phyloP scores from a whole-genome alignment of 1,284 basidiomycete genomes.

The Filobasidium uniguttulatum region DNA sequence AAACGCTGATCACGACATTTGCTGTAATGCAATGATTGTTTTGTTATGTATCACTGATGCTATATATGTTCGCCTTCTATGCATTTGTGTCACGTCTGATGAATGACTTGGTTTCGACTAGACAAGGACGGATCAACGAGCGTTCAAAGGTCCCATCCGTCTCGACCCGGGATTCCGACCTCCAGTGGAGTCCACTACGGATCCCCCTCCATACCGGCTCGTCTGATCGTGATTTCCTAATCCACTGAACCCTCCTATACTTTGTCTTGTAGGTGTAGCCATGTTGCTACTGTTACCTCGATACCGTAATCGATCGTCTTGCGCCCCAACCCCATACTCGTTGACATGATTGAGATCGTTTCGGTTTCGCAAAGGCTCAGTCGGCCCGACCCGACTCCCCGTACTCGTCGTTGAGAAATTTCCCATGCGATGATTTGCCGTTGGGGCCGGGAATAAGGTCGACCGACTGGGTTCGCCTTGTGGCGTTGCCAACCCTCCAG shows the following conservation, averaged over 20 bases:
- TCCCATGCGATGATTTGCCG: background rate
- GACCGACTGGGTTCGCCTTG: background rate
- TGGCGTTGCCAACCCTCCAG: background rate
- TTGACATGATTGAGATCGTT: no score
- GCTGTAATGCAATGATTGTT: no score
- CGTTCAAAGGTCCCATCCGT: background rate
- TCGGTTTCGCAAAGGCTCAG: background rate
- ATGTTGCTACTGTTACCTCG: no score
- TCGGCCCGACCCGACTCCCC: background rate
- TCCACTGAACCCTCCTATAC: no score
- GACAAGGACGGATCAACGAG: no score
- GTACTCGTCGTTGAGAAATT: background rate
- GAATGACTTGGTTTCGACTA: no score
- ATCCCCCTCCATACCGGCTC: background rate
- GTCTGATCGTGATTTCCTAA: background rate
- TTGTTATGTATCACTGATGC: no score
- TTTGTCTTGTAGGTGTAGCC: no score
- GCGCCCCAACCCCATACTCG: background rate
- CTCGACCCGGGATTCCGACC: background rate
- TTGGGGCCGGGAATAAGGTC: background rate
- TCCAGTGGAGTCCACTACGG: background rate
- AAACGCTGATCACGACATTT: slow-evolving; percentile 64
- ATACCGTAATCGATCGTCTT: background rate
- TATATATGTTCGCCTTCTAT: no score
- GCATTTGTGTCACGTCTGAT: no score